Evolutionary conservation across 331 rosid species (phyloP).

Genomic region (Quercus tomentella): DNA sequence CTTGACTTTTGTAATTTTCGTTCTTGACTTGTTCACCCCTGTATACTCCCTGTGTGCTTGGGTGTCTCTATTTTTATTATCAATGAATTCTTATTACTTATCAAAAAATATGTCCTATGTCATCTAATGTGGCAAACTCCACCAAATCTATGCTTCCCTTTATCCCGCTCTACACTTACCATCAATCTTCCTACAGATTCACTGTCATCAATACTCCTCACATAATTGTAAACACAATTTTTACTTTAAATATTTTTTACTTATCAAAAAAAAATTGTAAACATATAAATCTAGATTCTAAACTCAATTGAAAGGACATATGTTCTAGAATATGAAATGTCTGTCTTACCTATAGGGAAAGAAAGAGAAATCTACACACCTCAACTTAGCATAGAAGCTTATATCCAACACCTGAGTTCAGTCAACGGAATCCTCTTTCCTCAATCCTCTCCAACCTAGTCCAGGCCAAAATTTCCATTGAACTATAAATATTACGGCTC

Average conservation of each 20-base stretch:
- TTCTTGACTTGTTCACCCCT: too few species aligned
- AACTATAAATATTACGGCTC: background rate
- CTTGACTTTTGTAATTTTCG: too few species aligned
- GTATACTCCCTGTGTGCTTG: too few species aligned
- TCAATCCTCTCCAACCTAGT: background rate
- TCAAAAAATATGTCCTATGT: too few species aligned
- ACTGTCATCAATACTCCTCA: background rate
- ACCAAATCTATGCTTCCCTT: background rate
- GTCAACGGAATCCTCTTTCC: background rate
- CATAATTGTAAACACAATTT: too few species aligned
- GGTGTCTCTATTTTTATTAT: too few species aligned
- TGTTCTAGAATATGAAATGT: background rate
- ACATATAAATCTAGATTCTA: background rate
- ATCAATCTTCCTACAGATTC: background rate
- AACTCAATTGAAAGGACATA: background rate
- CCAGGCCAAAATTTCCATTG: background rate
- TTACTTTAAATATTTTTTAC: too few species aligned
- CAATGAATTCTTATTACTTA: too few species aligned
- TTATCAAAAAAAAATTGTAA: background rate
- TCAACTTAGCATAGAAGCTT: background rate
- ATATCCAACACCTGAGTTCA: background rate
- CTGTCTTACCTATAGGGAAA: background rate
- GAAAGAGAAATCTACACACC: background rate
- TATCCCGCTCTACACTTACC: background rate
- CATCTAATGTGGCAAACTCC: background rate